Conservation (phyloP, 768 basidiomycete genomes). For the Kwoniella heveanensis region DNA sequence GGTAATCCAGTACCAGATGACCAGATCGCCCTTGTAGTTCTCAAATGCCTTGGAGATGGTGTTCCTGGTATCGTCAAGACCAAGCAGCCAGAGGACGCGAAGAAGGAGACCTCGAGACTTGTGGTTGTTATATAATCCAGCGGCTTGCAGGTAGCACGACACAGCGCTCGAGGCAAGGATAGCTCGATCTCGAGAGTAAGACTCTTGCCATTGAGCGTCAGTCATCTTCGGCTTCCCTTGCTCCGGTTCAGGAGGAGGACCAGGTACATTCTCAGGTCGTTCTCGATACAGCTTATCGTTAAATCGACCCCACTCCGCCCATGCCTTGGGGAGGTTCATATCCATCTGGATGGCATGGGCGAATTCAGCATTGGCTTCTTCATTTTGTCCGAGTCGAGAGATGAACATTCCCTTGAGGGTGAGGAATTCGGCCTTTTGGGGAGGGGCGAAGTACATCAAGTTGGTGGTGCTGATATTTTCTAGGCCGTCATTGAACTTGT, state of each 20-base stretch:
- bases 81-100: constrained; percentile 93
- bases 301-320: constrained; percentile 97
- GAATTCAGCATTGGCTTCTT: constrained; percentile 89
- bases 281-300: constrained; percentile 94
- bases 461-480: constrained; percentile 99
- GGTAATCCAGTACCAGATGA: constrained; percentile 99
- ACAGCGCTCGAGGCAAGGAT: constrained; percentile 84
- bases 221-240: constrained; percentile 48
- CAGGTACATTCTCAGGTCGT: constrained; percentile 59
- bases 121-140: constrained; percentile 87
- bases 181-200: constrained; percentile 47
- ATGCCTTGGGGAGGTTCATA: constrained; percentile 89
- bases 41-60: constrained; percentile 65
- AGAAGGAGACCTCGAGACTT: constrained; percentile 90
- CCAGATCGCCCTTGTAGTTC: constrained; percentile 91
- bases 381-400: constrained; percentile 76
- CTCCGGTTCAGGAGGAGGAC: constrained; percentile 48
- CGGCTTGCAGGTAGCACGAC: constrained; percentile 96
- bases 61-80: constrained; percentile 72
- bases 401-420: constrained; percentile 99
- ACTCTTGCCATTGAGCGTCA: constrained; percentile 43
- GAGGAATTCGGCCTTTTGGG: constrained; percentile 97
- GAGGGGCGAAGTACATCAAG: constrained; percentile 89
- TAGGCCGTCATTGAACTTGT: constrained; percentile 87
- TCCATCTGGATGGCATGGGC: constrained; percentile 96